Percentiles rank a stretch among this genome's conserved stretches.
Evolutionary conservation across 768 basidiomycete genomes (phyloP).

Genomic region (Thelephora ganbajun): DNA sequence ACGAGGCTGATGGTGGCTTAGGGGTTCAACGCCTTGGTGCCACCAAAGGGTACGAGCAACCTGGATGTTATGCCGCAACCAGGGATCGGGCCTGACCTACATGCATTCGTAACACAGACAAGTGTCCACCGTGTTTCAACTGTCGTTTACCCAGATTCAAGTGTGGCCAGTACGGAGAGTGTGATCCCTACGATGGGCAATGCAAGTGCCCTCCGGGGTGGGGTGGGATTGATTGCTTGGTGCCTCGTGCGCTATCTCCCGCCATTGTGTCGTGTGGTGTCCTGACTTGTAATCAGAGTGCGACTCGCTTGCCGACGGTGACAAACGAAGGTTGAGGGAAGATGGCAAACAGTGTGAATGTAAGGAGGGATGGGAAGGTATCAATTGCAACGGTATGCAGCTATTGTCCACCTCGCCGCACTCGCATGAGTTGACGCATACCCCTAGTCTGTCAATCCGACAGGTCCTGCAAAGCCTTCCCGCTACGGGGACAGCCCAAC

Average conservation of each 20-base stretch:
- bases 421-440: not conserved
- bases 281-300: conserved; percentile 45
- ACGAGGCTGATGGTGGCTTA: too few relatives aligned
- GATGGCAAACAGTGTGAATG: conserved; percentile 72
- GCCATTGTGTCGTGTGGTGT: not conserved
- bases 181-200: conserved; percentile 86
- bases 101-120: conserved; percentile 7
- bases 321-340: conserved; percentile 68
- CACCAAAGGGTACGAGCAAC: too few relatives aligned
- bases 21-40: too few relatives aligned
- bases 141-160: conserved; percentile 84
- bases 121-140: conserved; percentile 90
- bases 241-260: conserved; percentile 53
- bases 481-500: conserved; percentile 28
- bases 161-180: conserved; percentile 86
- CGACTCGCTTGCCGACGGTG: conserved; percentile 86
- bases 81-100: too few relatives aligned
- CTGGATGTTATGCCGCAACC: too few relatives aligned
- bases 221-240: conserved; percentile 90
- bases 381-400: conserved; percentile 88
- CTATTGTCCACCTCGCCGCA: not conserved
- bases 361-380: conserved; percentile 88
- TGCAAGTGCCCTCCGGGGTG: conserved; percentile 97
- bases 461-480: conserved; percentile 67
- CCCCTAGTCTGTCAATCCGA: conserved; percentile 73